Percentiles rank a stretch among this genome's conserved stretches.
Evolutionary conservation across 805 yeast genomes (phyloP).

Genomic region (Wickerhamomyces hampshirensis): DNA sequence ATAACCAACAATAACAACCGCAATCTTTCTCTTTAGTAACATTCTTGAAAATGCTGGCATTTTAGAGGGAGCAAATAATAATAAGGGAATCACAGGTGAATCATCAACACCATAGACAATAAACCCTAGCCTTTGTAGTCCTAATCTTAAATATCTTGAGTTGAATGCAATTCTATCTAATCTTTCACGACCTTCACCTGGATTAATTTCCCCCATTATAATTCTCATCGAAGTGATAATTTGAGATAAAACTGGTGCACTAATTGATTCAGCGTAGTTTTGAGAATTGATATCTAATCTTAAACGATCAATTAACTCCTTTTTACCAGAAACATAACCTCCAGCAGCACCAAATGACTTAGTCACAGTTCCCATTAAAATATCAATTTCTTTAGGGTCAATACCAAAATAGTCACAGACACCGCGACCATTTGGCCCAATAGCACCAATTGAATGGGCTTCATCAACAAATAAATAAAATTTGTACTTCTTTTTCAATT

Average conservation of each 20-base stretch:
- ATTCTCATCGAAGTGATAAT: constrained; percentile 75
- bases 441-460: constrained; percentile 98
- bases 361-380: constrained; percentile 96
- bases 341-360: constrained; percentile 99
- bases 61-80: constrained; percentile 85
- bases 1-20: constrained; percentile 94
- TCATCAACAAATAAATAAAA: constrained; percentile 92
- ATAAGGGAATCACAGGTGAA: constrained; percentile 89
- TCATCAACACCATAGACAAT: constrained; percentile 94
- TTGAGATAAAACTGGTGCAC: constrained; percentile 91
- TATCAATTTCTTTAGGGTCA: constrained; percentile 70
- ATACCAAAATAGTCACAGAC: constrained; percentile 90
- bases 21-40: constrained; percentile 75
- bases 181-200: constrained; percentile 92
- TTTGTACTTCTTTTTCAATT: constrained; percentile 80
- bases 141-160: constrained; percentile 87
- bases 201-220: constrained; percentile 75
- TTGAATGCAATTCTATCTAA: constrained; percentile 92
- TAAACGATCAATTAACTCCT: constrained; percentile 65
- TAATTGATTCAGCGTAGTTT: constrained; percentile 75
- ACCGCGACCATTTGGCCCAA: constrained; percentile 93
- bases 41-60: constrained; percentile 89
- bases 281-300: constrained; percentile 70
- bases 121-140: constrained; percentile 87
- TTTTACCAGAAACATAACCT: constrained; percentile 85